Percentiles rank a stretch among this genome's conserved stretches.
Conservation (phyloP, 1,284 basidiomycete species). For the Sanghuangporus baumii region DNA sequence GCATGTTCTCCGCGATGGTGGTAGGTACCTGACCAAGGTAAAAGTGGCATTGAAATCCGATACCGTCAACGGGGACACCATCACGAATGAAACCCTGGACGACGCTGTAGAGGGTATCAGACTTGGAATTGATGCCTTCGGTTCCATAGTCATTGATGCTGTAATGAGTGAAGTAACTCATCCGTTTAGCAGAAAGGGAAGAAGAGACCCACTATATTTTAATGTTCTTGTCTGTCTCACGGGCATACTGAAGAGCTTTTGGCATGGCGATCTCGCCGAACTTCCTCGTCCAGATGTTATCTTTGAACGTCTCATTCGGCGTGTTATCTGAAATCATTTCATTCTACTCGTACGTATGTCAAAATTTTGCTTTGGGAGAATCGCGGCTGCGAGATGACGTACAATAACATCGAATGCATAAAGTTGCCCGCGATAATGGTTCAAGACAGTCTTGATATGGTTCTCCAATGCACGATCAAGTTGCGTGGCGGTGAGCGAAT, state of each 20-base stretch:
- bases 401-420: constrained; percentile 17
- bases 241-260: constrained; percentile 13
- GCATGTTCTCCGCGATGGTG: constrained; percentile 15
- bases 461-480: constrained; percentile 15
- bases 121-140: constrained; percentile 16
- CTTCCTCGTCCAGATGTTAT: constrained; percentile 17
- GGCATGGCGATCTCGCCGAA: constrained; percentile 16
- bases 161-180: not conserved
- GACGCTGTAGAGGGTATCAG: constrained; percentile 14
- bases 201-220: constrained; percentile 13
- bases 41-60: constrained; percentile 29
- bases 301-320: constrained; percentile 18
- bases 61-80: constrained; percentile 27
- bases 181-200: not conserved
- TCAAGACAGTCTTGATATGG: constrained; percentile 16
- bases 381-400: not conserved
- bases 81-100: constrained; percentile 11
- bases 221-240: constrained; percentile 4
- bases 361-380: not conserved
- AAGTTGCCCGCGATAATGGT: constrained; percentile 15
- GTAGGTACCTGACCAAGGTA: constrained; percentile 14
- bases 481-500: constrained; percentile 9
- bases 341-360: not conserved
- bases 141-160: constrained; percentile 18
- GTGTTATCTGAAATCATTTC: constrained; percentile 18